Evolutionary conservation across 495 filamentous ascomycete species (phyloP).

Genomic region (Bathelium albidoporum): DNA sequence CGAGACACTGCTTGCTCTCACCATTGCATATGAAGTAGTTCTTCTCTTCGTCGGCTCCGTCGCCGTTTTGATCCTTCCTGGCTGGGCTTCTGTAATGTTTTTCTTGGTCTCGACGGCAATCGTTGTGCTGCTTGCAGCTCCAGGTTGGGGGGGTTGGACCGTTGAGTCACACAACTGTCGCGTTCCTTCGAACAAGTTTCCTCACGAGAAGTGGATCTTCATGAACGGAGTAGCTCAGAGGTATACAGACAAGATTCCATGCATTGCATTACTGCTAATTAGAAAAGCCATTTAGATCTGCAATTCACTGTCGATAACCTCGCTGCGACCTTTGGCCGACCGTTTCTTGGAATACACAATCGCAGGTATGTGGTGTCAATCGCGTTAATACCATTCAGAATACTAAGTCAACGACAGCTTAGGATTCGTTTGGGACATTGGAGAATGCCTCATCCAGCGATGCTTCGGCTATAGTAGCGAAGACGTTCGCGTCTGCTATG

Average conservation of each 20-base stretch:
- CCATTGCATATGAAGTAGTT: background rate
- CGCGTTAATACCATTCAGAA: background rate
- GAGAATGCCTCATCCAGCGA: constrained; percentile 6
- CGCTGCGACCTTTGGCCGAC: constrained; percentile 1
- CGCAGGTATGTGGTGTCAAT: background rate
- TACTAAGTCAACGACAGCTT: background rate
- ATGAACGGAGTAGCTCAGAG: constrained; percentile 4
- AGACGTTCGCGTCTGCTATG: constrained; percentile 3
- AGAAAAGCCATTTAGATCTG: constrained; percentile 35
- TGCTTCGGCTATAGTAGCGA: constrained; percentile 5
- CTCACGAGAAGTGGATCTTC: constrained; percentile 5
- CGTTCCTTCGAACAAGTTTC: background rate
- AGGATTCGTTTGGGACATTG: constrained; percentile 5
- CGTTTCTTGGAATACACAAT: constrained; percentile 5
- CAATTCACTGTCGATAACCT: constrained; percentile 5
- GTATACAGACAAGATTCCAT: background rate
- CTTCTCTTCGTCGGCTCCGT: background rate
- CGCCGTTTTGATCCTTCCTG: background rate
- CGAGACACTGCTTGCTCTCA: background rate
- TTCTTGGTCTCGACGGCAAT: background rate
- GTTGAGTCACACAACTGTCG: background rate
- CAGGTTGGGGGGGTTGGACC: background rate
- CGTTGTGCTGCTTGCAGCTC: background rate
- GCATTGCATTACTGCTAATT: background rate
- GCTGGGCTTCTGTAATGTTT: background rate